These are phyloP conservation scores for Fusarium solani-melongenae DNA, from an alignment of 2,329 filamentous ascomycete species.

Conservation along the genomic window DNA sequence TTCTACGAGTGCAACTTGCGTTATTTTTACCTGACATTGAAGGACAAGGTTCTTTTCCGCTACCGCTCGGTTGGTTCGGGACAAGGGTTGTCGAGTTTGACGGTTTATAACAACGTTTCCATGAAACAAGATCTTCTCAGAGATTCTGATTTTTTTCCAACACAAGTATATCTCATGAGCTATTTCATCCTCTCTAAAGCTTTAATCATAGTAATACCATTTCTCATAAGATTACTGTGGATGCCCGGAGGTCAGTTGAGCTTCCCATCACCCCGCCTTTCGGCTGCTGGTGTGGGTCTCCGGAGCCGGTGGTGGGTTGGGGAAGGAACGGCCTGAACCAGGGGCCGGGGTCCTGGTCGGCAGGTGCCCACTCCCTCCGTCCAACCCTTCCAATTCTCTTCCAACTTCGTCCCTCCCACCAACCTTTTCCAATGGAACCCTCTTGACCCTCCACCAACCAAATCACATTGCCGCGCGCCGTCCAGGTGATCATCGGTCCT, in stretches of 20 bases:
- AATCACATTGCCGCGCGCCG: constrained; percentile 1
- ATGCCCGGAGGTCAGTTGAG: not conserved
- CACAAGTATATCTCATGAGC: not conserved
- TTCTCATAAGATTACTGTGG: not conserved
- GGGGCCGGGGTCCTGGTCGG: constrained; percentile 13
- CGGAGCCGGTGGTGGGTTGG: constrained; percentile 9
- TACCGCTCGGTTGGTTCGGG: not conserved
- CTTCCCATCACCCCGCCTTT: not conserved
- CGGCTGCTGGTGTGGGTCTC: constrained; percentile 9
- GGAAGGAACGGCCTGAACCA: constrained; percentile 3
- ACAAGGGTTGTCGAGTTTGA: not conserved
- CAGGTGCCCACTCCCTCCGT: constrained; percentile 6
- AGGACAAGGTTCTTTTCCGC: not conserved
- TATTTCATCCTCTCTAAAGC: not conserved
- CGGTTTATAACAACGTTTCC: not conserved
- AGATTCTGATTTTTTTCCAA: not conserved
- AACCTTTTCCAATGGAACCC: constrained; percentile 5
- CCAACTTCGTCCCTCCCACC: constrained; percentile 23
- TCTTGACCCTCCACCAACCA: constrained; percentile 31
- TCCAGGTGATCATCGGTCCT: constrained; percentile 35
- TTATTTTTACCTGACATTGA: not conserved
- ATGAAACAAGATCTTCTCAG: not conserved
- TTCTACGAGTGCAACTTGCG: not conserved
- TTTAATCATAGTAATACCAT: not conserved
- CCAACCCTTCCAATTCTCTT: not conserved